phyloP scores from a whole-genome alignment of 495 filamentous ascomycete genomes.

The Neurospora sp. region DNA sequence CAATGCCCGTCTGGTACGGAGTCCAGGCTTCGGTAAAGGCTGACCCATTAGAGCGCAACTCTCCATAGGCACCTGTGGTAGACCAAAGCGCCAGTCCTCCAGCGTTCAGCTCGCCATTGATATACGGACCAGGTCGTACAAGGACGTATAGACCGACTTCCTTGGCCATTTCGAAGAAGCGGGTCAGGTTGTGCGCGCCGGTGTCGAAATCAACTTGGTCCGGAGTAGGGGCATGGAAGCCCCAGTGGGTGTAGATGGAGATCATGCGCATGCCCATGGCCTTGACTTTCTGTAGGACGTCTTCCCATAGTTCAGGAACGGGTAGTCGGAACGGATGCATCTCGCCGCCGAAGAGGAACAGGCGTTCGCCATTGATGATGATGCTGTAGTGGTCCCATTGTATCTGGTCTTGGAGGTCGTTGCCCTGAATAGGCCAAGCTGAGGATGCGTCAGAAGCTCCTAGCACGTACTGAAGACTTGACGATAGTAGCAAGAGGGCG shows the following conservation, averaged over 20 bases:
- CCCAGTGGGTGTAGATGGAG: conserved; percentile 50
- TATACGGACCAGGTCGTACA: conserved; percentile 49
- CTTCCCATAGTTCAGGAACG: conserved; percentile 45
- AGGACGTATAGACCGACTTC: conserved; percentile 49
- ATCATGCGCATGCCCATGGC: conserved; percentile 42
- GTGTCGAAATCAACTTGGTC: conserved; percentile 44
- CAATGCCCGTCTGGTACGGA: conserved; percentile 41
- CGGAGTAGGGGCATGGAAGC: conserved; percentile 41
- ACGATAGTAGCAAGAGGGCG: not conserved
- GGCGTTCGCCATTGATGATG: conserved; percentile 43
- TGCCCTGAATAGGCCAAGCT: conserved; percentile 38
- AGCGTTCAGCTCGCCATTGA: conserved; percentile 48
- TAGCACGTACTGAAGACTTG: not conserved
- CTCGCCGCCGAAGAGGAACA: conserved; percentile 49
- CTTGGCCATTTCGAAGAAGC: conserved; percentile 45
- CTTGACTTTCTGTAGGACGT: conserved; percentile 51
- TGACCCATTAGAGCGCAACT: conserved; percentile 45
- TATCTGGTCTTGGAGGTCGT: conserved; percentile 40
- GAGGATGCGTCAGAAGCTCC: not conserved
- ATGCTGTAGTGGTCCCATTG: conserved; percentile 52
- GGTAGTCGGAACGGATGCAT: conserved; percentile 11
- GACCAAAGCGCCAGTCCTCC: conserved; percentile 53
- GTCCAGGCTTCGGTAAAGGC: conserved; percentile 45
- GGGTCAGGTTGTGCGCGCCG: conserved; percentile 43
- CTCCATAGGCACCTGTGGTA: conserved; percentile 51